Percentiles rank a stretch among this genome's conserved stretches.
phyloP scores from a whole-genome alignment of 148 eudicot genomes.

The Mesembryanthemum crystallinum region DNA sequence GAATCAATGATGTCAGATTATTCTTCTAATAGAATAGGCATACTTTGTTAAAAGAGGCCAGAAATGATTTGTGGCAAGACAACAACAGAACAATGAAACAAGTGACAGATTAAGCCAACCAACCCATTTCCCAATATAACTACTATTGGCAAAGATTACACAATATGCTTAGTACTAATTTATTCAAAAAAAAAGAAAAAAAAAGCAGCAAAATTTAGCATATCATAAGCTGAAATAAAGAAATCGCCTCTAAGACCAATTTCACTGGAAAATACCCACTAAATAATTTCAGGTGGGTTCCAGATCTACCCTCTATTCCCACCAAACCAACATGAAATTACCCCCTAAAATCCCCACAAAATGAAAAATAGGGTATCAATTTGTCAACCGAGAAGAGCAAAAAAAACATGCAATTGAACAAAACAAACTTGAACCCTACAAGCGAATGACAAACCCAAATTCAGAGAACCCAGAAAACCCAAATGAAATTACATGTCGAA shows the following conservation, averaged over 20 bases:
- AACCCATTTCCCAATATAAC: background rate
- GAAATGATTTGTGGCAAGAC: background rate
- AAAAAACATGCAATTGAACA: slow-evolving; percentile 3
- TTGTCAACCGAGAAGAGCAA: background rate
- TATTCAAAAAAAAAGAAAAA: background rate
- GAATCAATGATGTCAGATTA: slow-evolving; percentile 1
- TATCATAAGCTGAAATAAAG: background rate
- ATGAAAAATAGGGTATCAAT: background rate
- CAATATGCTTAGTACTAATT: background rate
- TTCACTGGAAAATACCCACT: background rate
- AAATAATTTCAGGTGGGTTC: background rate
- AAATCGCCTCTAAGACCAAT: background rate
- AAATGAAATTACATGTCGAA: background rate
- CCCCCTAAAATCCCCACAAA: background rate
- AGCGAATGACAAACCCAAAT: background rate
- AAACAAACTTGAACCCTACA: background rate
- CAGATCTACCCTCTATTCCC: slow-evolving; percentile 19
- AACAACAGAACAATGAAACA: background rate
- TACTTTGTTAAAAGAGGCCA: slow-evolving; percentile 1
- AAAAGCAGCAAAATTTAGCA: background rate
- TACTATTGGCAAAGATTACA: background rate
- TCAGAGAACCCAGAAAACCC: background rate
- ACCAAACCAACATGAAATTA: background rate
- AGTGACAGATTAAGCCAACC: background rate
- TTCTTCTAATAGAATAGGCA: background rate